phyloP scores from a whole-genome alignment of 768 basidiomycete genomes.

The Pulveroboletus sp. region DNA sequence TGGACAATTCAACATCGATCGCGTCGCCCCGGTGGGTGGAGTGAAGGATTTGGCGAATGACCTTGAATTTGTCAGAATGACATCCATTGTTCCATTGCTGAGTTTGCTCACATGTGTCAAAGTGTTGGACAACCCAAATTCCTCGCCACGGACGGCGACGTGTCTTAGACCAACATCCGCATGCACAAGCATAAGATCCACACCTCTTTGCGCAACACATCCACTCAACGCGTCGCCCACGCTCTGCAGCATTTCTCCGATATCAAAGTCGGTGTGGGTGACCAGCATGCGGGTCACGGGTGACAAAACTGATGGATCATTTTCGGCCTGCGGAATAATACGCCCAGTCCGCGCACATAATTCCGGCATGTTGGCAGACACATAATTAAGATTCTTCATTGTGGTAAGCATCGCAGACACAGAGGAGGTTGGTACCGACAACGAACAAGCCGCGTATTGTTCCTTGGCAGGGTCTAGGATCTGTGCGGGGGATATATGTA shows the following conservation, averaged over 20 bases:
- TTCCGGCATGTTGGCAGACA: conserved; percentile 77
- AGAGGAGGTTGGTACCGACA: conserved; percentile 83
- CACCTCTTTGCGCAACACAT: conserved; percentile 73
- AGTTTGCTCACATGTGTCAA: conserved; percentile 71
- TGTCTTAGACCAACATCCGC: conserved; percentile 87
- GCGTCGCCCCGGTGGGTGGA: conserved; percentile 71
- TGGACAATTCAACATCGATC: conserved; percentile 77
- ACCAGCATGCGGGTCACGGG: conserved; percentile 14
- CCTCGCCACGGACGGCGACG: conserved; percentile 79
- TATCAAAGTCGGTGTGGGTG: conserved; percentile 68
- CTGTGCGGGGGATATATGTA: conserved; percentile 87
- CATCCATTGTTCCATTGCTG: not conserved
- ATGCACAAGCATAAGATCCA: conserved; percentile 88
- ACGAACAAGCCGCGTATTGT: conserved; percentile 83
- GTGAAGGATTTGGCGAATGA: conserved; percentile 76
- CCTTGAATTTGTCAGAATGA: conserved; percentile 41
- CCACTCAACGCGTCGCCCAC: conserved; percentile 87
- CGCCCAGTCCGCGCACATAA: conserved; percentile 20
- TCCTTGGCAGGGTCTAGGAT: conserved; percentile 90
- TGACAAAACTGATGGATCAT: conserved; percentile 17
- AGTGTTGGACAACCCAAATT: conserved; percentile 75
- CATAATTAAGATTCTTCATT: conserved; percentile 91
- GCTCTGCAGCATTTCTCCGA: conserved; percentile 85
- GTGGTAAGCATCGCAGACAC: conserved; percentile 85
- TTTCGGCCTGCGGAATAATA: conserved; percentile 13